Percentiles rank a stretch among this genome's conserved stretches.
These are phyloP conservation scores for Primulina eburnea DNA, from an alignment of 257 asterid genomes.

Conservation along the genomic window DNA sequence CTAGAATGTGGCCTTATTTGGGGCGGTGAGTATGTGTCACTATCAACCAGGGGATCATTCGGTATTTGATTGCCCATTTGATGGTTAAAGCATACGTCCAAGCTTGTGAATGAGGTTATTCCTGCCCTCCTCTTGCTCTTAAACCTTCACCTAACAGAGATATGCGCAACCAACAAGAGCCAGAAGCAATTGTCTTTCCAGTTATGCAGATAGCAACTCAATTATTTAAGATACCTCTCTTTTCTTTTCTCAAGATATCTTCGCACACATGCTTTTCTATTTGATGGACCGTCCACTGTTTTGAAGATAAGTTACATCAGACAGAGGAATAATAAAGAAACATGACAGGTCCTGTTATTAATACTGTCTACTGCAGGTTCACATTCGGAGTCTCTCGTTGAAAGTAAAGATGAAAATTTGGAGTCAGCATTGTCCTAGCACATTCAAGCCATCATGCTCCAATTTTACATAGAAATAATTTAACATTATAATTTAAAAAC, in stretches of 20 bases:
- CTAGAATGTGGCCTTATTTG: constrained; percentile 38
- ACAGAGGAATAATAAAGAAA: constrained; percentile 13
- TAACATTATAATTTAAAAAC: neutral
- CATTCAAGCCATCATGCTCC: neutral
- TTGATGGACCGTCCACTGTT: constrained; percentile 64
- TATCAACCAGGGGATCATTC: neutral
- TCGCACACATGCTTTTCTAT: constrained; percentile 85
- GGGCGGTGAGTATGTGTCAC: neutral
- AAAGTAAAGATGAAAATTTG: neutral
- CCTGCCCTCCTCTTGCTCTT: constrained; percentile 84
- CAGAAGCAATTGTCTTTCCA: constrained; percentile 27
- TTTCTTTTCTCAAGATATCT: constrained; percentile 93
- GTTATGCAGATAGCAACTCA: constrained; percentile 27
- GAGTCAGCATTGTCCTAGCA: neutral
- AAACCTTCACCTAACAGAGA: constrained; percentile 91
- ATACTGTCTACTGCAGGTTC: neutral
- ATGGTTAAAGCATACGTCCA: constrained; percentile 51
- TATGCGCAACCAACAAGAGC: constrained; percentile 46
- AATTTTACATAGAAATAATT: neutral
- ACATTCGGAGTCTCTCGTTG: neutral
- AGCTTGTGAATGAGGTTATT: constrained; percentile 46
- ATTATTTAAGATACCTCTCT: constrained; percentile 69
- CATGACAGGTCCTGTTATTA: neutral
- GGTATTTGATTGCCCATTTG: constrained; percentile 12
- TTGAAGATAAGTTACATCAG: constrained; percentile 19